phyloP scores from a whole-genome alignment of 2,329 filamentous ascomycete genomes.

The Plectosphaerella sp. region DNA sequence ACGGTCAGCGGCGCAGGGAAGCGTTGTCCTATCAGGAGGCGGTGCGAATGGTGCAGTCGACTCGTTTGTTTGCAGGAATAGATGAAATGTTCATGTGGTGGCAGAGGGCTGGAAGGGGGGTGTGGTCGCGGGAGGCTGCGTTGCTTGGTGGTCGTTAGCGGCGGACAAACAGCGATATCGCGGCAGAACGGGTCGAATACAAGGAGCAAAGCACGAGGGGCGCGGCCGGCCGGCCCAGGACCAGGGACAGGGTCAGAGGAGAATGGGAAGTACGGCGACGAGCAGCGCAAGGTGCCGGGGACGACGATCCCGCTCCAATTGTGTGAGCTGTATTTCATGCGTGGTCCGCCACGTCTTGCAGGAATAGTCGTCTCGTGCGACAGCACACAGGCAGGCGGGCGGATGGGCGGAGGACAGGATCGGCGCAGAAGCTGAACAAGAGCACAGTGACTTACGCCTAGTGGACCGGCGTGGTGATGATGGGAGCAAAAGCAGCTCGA shows the following conservation, averaged over 20 bases:
- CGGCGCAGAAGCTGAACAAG: neutral
- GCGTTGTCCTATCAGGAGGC: conserved; percentile 7
- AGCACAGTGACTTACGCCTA: neutral
- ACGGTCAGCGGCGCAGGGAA: neutral
- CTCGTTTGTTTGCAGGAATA: conserved; percentile 9
- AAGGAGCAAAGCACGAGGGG: conserved; percentile 1
- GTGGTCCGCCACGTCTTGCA: conserved; percentile 3
- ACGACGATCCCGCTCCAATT: neutral
- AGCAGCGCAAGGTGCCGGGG: conserved; percentile 6
- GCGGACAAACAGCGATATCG: neutral
- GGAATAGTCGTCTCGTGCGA: neutral
- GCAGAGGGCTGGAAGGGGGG: conserved; percentile 4
- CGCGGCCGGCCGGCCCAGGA: neutral
- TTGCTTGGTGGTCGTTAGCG: conserved; percentile 3
- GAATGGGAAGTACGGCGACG: conserved; percentile 4
- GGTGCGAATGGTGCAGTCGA: neutral
- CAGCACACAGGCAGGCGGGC: neutral
- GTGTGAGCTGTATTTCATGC: conserved; percentile 1
- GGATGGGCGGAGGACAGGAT: neutral
- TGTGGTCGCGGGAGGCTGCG: conserved; percentile 9
- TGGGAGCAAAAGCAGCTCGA: too few species aligned
- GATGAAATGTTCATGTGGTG: conserved; percentile 8
- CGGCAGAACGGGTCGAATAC: neutral
- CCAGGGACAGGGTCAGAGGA: conserved; percentile 3
- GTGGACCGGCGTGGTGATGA: too few species aligned